phyloP scores from a whole-genome alignment of 305 asterid genomes.

The Rubia peregrina region DNA sequence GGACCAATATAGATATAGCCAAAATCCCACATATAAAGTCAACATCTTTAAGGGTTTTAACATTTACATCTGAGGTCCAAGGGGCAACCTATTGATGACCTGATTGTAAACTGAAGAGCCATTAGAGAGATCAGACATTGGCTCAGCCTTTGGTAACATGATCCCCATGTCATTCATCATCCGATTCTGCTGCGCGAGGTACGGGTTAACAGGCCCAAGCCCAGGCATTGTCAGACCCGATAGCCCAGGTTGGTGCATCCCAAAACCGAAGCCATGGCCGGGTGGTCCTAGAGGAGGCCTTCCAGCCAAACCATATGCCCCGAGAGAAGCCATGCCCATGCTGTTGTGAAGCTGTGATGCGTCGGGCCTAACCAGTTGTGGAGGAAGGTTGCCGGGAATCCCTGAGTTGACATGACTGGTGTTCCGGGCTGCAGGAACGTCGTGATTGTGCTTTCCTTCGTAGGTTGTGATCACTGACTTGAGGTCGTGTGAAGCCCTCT shows the following conservation, averaged over 20 bases:
- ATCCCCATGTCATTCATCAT: slow-evolving; percentile 32
- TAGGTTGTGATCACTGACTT: slow-evolving; percentile 82
- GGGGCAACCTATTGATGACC: slow-evolving; percentile 61
- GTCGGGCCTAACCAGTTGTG: slow-evolving; percentile 44
- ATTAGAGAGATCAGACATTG: slow-evolving; percentile 35
- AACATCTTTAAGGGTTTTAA: slow-evolving; percentile 16
- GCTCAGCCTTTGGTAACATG: slow-evolving; percentile 51
- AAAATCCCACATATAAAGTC: slow-evolving; percentile 4
- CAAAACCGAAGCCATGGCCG: slow-evolving; percentile 39
- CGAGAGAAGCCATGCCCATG: slow-evolving; percentile 36
- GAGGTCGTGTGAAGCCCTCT: slow-evolving; percentile 81
- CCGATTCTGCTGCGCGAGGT: slow-evolving; percentile 41
- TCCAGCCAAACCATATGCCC: slow-evolving; percentile 35
- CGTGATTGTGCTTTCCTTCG: slow-evolving; percentile 93
- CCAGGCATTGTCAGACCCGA: slow-evolving; percentile 34
- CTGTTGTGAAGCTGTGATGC: slow-evolving; percentile 44
- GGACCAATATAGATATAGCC: background rate
- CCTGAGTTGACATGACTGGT: slow-evolving; percentile 43
- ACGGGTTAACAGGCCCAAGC: slow-evolving; percentile 32
- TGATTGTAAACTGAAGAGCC: slow-evolving; percentile 56
- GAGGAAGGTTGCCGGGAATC: slow-evolving; percentile 17
- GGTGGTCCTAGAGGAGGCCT: slow-evolving; percentile 45
- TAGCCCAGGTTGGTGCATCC: slow-evolving; percentile 45
- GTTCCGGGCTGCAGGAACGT: slow-evolving; percentile 76
- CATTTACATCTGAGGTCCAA: slow-evolving; percentile 61